Evolutionary conservation across 2,329 filamentous ascomycete genomes (phyloP), one percentile per base, ranked within the genome.

Genomic region (Septoria linicola): DNA sequence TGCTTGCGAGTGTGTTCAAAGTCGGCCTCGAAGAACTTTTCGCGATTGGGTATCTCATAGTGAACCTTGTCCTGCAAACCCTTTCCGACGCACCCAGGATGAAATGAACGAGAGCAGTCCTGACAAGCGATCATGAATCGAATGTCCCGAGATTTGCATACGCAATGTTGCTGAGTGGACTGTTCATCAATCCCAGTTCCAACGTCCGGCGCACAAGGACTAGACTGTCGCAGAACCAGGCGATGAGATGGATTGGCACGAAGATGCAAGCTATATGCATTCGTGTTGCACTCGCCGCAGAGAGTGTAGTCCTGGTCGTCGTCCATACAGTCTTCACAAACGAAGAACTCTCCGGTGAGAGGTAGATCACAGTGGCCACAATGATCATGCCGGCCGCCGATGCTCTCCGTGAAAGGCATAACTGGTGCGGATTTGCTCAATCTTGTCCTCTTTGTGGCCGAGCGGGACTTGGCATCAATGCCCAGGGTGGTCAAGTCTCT

Each of bases 111-210:
- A 13, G 35, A 25, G 39, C 55, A 58, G 8, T 17, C 31, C 3
- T 31, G 23, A 42, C 55, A 58, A 16, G 39, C 41, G n/a, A 58
- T n/a, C 53, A 58, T 50, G 34, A 39, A 37, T 25, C 49, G 23
- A 19, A 32, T 17, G 19, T 34, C 30, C 11, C n/a, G 14, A 2
- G 39, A 45, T 14, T 46, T 11, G 43, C 55, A 58, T 17, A 40
- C 20, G 47, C 55, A 58, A 42, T 41, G 37, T 10, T 10, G 42
- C 21, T 47, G 42, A 5, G 17, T 10, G 11, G 39, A 11, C 10
- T 44, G 11, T 7, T 21, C 19, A 14, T 8, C 19, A 30, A 10
- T 16, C 8, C 16, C 20, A 13, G 11, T 40, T 20, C 31, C 21
- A 8, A 41, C 8, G n/a, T 32, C 14, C 23, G 39, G 23, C 10